Percentiles rank a stretch among this genome's conserved stretches.
Conservation (phyloP, 148 eudicot species). For the Heliosperma pusillum region DNA sequence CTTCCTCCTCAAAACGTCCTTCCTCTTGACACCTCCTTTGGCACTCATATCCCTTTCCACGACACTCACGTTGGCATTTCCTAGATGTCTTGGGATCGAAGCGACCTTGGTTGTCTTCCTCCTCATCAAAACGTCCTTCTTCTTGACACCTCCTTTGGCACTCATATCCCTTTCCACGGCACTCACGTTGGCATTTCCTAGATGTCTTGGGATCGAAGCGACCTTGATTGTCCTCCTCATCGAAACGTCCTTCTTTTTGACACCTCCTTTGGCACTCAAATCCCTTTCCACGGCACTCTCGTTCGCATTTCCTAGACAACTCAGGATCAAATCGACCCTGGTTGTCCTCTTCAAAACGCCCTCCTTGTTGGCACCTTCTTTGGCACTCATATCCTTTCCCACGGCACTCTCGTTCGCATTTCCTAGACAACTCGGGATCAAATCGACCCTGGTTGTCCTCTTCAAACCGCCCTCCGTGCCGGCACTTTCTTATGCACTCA, state of each 20-base stretch:
- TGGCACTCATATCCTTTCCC: conserved; percentile 12
- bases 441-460: not conserved
- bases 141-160: not conserved
- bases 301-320: conserved; percentile 4
- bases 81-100: too few relatives aligned
- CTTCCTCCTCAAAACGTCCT: too few relatives aligned
- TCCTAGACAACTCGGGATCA: not conserved
- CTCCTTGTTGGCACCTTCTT: conserved; percentile 19
- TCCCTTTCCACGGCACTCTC: conserved; percentile 13
- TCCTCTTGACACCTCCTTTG: too few relatives aligned
- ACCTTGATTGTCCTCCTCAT: conserved; percentile 4
- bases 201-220: not conserved
- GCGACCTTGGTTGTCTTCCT: conserved; percentile 6
- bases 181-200: not conserved
- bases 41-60: conserved; percentile 1
- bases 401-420: conserved; percentile 1
- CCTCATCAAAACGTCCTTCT: not conserved
- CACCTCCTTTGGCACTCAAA: conserved; percentile 7
- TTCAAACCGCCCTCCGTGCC: not conserved
- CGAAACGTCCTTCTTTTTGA: not conserved
- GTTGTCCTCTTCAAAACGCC: not conserved
- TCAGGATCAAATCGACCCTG: not conserved
- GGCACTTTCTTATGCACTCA: too few relatives aligned
- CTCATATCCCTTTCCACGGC: conserved; percentile 9
- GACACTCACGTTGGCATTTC: too few relatives aligned